Base-by-base conservation (phyloP, 805 yeast genomes). In the Starmerella floricola region DNA sequence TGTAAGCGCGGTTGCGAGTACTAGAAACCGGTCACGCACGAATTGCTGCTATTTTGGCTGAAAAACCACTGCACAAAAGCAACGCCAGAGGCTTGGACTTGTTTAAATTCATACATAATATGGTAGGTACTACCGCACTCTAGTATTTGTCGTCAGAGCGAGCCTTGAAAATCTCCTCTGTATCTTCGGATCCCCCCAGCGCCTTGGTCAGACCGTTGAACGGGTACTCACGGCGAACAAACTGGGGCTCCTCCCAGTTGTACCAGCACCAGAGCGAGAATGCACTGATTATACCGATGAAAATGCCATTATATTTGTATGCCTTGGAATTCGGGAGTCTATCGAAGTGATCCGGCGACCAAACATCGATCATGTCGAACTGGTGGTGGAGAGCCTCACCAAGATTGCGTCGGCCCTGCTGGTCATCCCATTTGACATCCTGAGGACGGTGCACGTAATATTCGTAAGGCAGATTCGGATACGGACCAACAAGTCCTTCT, bases 271-370 rank as follows among this genome's bases (percentile, higher is more conserved):
- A 41, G 17, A 41, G 41, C 26, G 50, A 39, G 41, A 53, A 53
- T 13, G 38, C 50, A 60, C 72, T 63, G 40, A 69, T 50, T 28
- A 47, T 27, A 36, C 50, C 51, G n/a, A 69, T 76, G 54, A 79
- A 72, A 61, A 79, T 79, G 23, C 49, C 44, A 49, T 76, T 71
- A 59, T 74, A 74, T 52, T 62, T 68, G 40, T 76, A 60, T 1
- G 94, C 93, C 26, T 73, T 69, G 35, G 61, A 57, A 61, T 80
- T 79, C 31, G 72, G 64, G 27, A 76, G 79, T 30, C 66, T 60
- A 52, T 76, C 75, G 59, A 68, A 74, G 56, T 76, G 71, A 56
- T 83, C 93, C 11, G 94, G 91, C 8, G 94, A 73, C 94, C 94
- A 83, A 69, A 81, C 71, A 60, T 83, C 87, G 56, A 77, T 68